Evolutionary conservation across 305 asterid species (phyloP).

Genomic region (Fraxinus paxiana): DNA sequence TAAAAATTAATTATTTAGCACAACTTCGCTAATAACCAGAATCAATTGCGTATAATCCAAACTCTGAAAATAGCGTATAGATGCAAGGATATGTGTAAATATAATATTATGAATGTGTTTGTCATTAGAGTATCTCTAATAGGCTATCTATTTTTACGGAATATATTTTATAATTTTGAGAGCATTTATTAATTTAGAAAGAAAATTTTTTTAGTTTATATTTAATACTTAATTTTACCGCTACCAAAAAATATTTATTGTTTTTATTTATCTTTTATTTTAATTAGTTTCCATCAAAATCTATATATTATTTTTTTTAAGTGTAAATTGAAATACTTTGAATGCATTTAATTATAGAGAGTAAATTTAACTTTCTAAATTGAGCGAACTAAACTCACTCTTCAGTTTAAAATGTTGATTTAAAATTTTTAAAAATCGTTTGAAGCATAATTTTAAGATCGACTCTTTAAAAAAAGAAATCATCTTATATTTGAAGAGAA

Average conservation of each 20-base stretch:
- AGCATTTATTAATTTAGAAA: too few species aligned
- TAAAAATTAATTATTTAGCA: not conserved
- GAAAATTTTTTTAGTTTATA: not conserved
- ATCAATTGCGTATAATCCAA: not conserved
- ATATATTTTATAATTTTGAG: too few species aligned
- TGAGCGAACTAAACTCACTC: not conserved
- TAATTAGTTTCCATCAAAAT: not conserved
- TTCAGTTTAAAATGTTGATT: too few species aligned
- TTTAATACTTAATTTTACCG: too few species aligned
- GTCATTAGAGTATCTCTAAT: not conserved
- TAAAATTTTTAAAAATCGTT: too few species aligned
- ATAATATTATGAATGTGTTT: not conserved
- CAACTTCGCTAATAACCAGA: not conserved
- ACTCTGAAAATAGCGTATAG: not conserved
- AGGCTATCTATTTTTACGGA: too few species aligned
- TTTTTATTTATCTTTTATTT: too few species aligned
- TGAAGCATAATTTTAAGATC: not conserved
- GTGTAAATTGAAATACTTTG: too few species aligned
- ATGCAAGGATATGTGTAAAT: not conserved
- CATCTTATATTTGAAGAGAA: too few species aligned
- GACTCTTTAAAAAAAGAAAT: not conserved
- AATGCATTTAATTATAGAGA: too few species aligned
- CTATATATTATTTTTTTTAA: too few species aligned
- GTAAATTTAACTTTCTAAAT: not conserved
- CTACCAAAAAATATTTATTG: too few species aligned